Base-by-base conservation (phyloP, 2,329 filamentous ascomycete genomes). In the Tolypocladium cylindrosporum region DNA sequence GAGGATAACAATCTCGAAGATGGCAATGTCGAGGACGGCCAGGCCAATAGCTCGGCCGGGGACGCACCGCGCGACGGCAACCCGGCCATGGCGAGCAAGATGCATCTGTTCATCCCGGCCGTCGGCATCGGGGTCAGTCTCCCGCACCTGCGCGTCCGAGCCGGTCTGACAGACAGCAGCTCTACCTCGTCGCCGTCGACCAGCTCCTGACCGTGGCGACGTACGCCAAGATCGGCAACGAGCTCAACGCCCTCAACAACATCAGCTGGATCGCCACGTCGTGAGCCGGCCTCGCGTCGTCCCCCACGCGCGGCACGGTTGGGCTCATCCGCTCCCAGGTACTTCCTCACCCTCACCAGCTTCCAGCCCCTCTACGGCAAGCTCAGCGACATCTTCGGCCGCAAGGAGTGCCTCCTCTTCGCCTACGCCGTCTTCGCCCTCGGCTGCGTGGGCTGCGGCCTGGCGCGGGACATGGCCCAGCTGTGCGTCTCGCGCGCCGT, bases 221-320 rank as follows among this genome's bases (percentile, higher is more conserved):
- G n/a, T 91, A 91, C 69, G 87, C 87, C 55, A 84, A 81, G 61
- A 92, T 93, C 64, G 89, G 88, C 13, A 89, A 81, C 58, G 89
- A 92, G 61, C 74, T 93, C 36, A 78, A 89, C 55, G 87, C 89
- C 1, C 77, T 93, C 56, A 90, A 88, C 67, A 83, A 82, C 62
- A 90, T 88, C 4, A 87, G 83, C 56, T 91, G 89, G 88, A 87
- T 91, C 59, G 87, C 87, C 36, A 74, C 72, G 2, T 71, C 77
- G 70, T 78, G 61, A 62, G 61, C 16, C 13, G 62, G 59, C 42
- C 39, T 50, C 21, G 24, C 9, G 31, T 1, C n/a, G 36, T 0
- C 41, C 45, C 8, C 1, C 37, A 4, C 16, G 39, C 11, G 21
- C 9, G 37, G 6, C 37, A 7, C 37, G 10, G 13, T 39, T 14